Evolutionary conservation across 2,329 filamentous ascomycete species (phyloP).

Genomic region (Huntiella moniliformis): DNA sequence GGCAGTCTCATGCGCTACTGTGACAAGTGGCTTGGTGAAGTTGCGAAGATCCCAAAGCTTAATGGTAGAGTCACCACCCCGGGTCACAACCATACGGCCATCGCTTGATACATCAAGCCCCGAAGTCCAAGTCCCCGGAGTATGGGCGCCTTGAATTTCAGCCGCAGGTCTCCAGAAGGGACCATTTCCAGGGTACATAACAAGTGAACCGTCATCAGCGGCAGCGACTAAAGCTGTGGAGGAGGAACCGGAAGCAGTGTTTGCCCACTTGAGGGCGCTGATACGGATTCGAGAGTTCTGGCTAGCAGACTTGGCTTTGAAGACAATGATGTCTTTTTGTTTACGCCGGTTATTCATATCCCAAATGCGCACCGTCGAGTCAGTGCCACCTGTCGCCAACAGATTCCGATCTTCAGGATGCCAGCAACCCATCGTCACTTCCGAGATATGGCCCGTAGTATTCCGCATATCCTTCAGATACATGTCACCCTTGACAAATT

Average conservation of each 20-base stretch:
- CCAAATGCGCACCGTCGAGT: constrained; percentile 93
- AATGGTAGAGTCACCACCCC: constrained; percentile 79
- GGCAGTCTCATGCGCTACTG: constrained; percentile 60
- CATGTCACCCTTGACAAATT: constrained; percentile 97
- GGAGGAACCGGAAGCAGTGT: constrained; percentile 51
- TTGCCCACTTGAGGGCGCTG: constrained; percentile 77
- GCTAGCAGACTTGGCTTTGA: constrained; percentile 81
- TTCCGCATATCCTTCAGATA: constrained; percentile 94
- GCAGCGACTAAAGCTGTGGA: constrained; percentile 57
- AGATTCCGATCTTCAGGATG: constrained; percentile 70
- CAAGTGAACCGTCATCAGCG: constrained; percentile 72
- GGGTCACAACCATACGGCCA: constrained; percentile 73
- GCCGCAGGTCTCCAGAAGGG: constrained; percentile 66
- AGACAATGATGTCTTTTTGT: constrained; percentile 86
- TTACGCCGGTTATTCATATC: constrained; percentile 78
- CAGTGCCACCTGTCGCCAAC: constrained; percentile 79
- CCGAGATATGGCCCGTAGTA: constrained; percentile 89
- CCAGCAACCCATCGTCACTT: constrained; percentile 79
- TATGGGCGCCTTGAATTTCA: constrained; percentile 72
- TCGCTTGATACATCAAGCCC: constrained; percentile 82
- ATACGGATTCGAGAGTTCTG: constrained; percentile 82
- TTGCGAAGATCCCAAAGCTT: constrained; percentile 96
- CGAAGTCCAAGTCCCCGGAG: constrained; percentile 70
- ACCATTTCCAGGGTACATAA: constrained; percentile 82
- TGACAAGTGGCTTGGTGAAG: constrained; percentile 76